Evolutionary conservation across 2,329 filamentous ascomycete species (phyloP), one percentile per base, ranked within the genome.

Genomic region (Aspergillus nomiae): DNA sequence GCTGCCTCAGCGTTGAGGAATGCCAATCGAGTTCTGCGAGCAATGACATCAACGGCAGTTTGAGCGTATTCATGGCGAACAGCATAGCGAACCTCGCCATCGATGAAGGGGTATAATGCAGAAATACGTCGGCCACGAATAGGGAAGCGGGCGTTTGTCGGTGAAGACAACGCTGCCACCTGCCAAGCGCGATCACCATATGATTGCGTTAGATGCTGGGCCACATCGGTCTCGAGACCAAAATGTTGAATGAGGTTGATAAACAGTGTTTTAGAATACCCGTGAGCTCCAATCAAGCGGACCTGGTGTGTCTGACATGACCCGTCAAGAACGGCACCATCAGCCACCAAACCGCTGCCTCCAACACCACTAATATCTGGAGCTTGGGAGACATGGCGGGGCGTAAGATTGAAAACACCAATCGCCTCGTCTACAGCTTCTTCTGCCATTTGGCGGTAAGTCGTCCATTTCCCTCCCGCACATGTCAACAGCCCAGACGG

Each of bases 221-320:
- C 94, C 24, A 97, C 92, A 71, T 96, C 92, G 21, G 92, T 96
- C 79, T 97, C 94, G 61, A 97, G 81, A 66, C 92, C 92, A 74
- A 92, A 97, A 80, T 96, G 92, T 78, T 97, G 93, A 74, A 97
- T 95, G 41, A 97, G 83, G 78, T 94, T 94, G 83, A 97, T 97
- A 82, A 97, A 97, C 28, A 97, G 87, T 1, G 93, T 92, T 79
- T 93, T 93, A 78, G 90, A 93, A 82, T 89, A 96, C 60, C 92
- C 92, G 76, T 96, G 92, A 12, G 92, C 91, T 69, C 92, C 92
- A 63, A 95, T 84, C 38, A 96, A 83, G 60, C 91, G 89, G 59
- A 96, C 89, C 70, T 90, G 87, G 77, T 95, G 92, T 2, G 92
- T 96, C 75, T 94, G 91, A 80, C 92, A 96, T 53, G 83, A 84